phyloP scores from a whole-genome alignment of 164 flowering plant species.

The Nymphaea colorata region DNA sequence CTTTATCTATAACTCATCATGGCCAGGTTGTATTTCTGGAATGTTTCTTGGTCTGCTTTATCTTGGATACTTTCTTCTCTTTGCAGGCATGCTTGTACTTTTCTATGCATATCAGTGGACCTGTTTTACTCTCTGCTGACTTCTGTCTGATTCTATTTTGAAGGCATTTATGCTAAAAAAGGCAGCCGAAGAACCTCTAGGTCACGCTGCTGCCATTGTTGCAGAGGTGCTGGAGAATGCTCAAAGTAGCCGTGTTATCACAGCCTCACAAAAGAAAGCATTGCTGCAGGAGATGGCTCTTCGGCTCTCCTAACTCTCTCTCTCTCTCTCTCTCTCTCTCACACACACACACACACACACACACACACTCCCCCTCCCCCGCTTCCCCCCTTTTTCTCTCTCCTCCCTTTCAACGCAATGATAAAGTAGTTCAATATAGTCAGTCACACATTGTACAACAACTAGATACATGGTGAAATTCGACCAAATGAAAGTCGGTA shows the following conservation, averaged over 20 bases:
- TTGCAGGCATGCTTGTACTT: neutral
- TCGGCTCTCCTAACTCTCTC: constrained; percentile 37
- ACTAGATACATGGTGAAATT: too few species aligned
- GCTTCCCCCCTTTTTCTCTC: too few species aligned
- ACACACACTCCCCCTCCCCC: too few species aligned
- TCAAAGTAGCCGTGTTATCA: constrained; percentile 63
- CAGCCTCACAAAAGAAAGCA: constrained; percentile 71
- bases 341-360: too few species aligned
- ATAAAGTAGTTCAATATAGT: too few species aligned
- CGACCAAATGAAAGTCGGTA: too few species aligned
- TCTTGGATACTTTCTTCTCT: neutral
- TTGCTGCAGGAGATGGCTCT: constrained; percentile 97
- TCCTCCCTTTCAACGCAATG: too few species aligned
- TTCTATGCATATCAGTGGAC: neutral
- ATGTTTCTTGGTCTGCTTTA: neutral
- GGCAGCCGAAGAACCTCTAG: constrained; percentile 91
- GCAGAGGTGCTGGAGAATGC: constrained; percentile 92
- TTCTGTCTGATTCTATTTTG: too few species aligned
- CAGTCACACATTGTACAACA: too few species aligned
- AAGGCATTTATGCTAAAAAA: constrained; percentile 97
- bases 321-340: neutral
- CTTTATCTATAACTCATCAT: constrained; percentile 70
- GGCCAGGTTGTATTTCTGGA: constrained; percentile 56
- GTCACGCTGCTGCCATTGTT: constrained; percentile 94
- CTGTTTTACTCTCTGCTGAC: too few species aligned